Percentiles rank a stretch among this genome's conserved stretches.
phyloP scores from a whole-genome alignment of 2,329 filamentous ascomycete genomes.

The Exophiala bonariae region DNA sequence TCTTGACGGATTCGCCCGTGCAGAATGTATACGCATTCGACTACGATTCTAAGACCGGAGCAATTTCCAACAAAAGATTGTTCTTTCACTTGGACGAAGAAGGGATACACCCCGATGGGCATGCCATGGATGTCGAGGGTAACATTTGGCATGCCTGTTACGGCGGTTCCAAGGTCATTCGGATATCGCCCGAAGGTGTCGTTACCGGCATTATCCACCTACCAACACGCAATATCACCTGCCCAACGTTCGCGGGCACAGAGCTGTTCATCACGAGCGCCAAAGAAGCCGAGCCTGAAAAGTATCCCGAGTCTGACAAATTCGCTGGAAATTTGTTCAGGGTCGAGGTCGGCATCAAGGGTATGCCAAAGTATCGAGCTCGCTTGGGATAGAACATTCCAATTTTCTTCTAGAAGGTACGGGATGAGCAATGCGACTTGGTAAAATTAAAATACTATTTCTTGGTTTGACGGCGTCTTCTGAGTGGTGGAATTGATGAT shows the following conservation, averaged over 20 bases:
- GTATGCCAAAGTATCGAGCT: constrained; percentile 65
- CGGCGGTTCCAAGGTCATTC: constrained; percentile 72
- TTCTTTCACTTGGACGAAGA: constrained; percentile 70
- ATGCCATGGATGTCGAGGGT: constrained; percentile 80
- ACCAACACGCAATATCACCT: constrained; percentile 78
- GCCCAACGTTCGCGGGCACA: constrained; percentile 74
- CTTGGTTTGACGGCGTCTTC: too few relatives aligned
- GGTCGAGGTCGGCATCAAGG: constrained; percentile 48
- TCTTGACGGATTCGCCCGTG: constrained; percentile 76
- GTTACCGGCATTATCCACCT: constrained; percentile 73
- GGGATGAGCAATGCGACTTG: too few relatives aligned
- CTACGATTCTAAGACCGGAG: constrained; percentile 65
- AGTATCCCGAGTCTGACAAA: constrained; percentile 61
- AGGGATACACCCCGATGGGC: constrained; percentile 73
- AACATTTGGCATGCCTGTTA: constrained; percentile 88
- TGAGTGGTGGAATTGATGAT: too few relatives aligned
- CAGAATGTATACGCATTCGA: constrained; percentile 72
- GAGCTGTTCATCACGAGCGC: constrained; percentile 79
- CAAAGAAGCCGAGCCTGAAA: constrained; percentile 65
- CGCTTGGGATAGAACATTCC: constrained; percentile 41
- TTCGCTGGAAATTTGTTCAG: constrained; percentile 63
- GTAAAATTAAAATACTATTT: too few relatives aligned
- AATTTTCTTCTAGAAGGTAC: too few relatives aligned
- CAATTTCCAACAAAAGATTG: constrained; percentile 66
- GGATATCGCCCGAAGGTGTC: constrained; percentile 68